Conservation (phyloP, 2,329 filamentous ascomycete genomes). For the Paecilomyces sp. region DNA sequence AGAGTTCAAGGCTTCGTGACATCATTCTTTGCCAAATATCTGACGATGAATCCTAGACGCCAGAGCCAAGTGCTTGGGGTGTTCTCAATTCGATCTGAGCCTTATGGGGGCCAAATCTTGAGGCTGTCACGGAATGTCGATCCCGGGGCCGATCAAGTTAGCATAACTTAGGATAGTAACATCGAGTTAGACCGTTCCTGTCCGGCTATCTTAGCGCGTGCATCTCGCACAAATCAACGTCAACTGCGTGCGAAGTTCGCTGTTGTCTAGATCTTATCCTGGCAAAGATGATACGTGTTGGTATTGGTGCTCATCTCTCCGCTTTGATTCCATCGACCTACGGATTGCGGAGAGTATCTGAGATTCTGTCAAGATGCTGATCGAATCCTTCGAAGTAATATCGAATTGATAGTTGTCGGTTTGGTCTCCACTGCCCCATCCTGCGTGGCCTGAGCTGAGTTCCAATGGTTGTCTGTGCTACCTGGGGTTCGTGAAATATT, state of each 20-base stretch:
- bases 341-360: background rate
- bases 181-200: background rate
- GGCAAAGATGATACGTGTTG: background rate
- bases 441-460: background rate
- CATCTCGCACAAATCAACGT: background rate
- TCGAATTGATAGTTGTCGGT: background rate
- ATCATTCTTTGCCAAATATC: background rate
- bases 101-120: background rate
- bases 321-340: background rate
- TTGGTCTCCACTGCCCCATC: background rate
- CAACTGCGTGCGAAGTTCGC: background rate
- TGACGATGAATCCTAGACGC: background rate
- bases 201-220: background rate
- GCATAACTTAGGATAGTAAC: background rate
- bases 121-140: background rate
- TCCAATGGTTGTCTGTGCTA: background rate
- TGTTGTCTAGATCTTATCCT: background rate
- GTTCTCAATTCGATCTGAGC: background rate
- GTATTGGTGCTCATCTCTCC: background rate
- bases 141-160: background rate
- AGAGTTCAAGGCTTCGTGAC: background rate
- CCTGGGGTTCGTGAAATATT: background rate
- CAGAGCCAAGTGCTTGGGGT: background rate
- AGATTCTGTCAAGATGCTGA: background rate
- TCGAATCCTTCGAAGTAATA: background rate